These are phyloP conservation scores for Obelidium mucronatum DNA, from an alignment of 192 early-diverging fungal genomes.

Conservation along the genomic window DNA sequence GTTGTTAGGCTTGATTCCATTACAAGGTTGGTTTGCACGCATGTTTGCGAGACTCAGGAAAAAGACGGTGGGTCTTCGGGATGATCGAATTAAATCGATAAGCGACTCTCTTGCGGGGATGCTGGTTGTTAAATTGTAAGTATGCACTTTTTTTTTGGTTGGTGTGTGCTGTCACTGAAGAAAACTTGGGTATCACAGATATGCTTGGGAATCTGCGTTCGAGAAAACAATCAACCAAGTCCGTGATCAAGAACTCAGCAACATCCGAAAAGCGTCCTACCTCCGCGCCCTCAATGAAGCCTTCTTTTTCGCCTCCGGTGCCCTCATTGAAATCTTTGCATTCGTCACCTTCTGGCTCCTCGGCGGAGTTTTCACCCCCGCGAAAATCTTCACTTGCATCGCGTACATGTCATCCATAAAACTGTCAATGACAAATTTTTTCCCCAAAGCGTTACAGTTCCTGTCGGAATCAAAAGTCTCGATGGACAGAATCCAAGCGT, in stretches of 20 bases:
- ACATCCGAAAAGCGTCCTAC: constrained; percentile 42
- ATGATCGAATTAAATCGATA: constrained; percentile 55
- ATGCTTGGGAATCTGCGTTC: constrained; percentile 61
- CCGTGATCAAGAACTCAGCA: constrained; percentile 43
- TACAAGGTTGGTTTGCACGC: constrained; percentile 51
- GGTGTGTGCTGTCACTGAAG: too few species aligned
- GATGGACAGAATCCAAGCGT: constrained; percentile 50
- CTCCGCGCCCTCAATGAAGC: constrained; percentile 59
- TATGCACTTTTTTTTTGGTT: too few species aligned
- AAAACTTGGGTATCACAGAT: too few species aligned
- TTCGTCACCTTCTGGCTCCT: constrained; percentile 52
- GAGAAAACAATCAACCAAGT: constrained; percentile 43
- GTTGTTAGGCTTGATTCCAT: constrained; percentile 50
- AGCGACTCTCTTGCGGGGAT: constrained; percentile 57
- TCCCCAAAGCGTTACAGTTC: constrained; percentile 58
- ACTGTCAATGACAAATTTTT: constrained; percentile 56
- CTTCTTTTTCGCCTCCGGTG: constrained; percentile 50
- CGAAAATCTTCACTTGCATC: constrained; percentile 52
- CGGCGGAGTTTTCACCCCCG: constrained; percentile 52
- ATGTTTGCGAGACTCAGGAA: constrained; percentile 43
- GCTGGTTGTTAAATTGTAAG: constrained; percentile 53
- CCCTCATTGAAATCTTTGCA: constrained; percentile 50
- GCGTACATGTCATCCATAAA: constrained; percentile 46
- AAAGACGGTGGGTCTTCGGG: constrained; percentile 36
- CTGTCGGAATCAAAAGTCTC: constrained; percentile 41